Evolutionary conservation across 371 early-diverging fungal genomes (phyloP), one percentile per base, ranked within the genome.

Genomic region (Coemansia sp.): DNA sequence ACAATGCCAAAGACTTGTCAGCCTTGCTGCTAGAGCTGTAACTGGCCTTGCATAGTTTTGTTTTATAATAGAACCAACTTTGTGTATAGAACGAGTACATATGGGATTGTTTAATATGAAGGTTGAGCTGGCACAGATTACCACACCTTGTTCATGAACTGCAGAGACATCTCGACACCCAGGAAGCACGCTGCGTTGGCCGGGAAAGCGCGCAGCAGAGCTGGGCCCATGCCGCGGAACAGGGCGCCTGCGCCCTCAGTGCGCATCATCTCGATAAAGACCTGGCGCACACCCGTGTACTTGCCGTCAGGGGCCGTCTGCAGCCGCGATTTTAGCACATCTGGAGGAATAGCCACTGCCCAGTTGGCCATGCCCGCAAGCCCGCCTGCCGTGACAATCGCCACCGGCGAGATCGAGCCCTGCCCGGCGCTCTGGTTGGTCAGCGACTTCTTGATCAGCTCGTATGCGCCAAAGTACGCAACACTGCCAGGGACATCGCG

Each of bases 391-490:
- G 94, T 90, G 68, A 98, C 80, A 46, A 95, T 90, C 17, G 97
- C 89, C 39, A 88, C 84, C 21, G 90, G 84, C 53, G 87, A 68
- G 67, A 90, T 80, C 49, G 90, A 86, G 61, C 87, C 86, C 65
- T 92, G 90, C 56, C 85, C 83, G 60, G 88, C 73, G 63, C 88
- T 88, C 26, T 69, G 85, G 67, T 89, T 91, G 65, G 91, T 92
- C 69, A 98, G 83, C 19, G 83, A 58, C 67, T 86, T 83, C 85
- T 97, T 94, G 84, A 92, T 82, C 58, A 87, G 71, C 82, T 98
- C 99, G 79, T 97, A 98, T 9, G 92, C 93, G 68, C 92, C 94
- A 88, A 97, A 94, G 86, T 95, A 98, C n/a, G 95, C 96, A 49
- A 95, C 96, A 39, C 91, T 91, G 63, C 97, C 98, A 13, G 97